Evolutionary conservation across 306 rosid species (phyloP).

Genomic region (Luffa aegyptiaca): DNA sequence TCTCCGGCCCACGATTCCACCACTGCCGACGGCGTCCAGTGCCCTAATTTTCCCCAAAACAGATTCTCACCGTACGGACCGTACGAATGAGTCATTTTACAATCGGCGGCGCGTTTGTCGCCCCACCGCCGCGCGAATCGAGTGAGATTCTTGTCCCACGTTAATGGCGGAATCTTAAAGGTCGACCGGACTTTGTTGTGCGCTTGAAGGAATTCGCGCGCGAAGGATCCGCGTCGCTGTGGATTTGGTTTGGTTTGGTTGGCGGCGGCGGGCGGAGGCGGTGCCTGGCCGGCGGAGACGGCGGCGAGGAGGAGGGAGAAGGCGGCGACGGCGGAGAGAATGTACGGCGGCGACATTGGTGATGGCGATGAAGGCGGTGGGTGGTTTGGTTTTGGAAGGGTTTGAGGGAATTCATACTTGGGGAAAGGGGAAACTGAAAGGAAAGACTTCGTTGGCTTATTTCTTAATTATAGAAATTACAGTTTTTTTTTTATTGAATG

Average conservation of each 20-base stretch:
- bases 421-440: neutral
- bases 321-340: neutral
- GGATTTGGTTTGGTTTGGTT: neutral
- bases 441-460: neutral
- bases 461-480: neutral
- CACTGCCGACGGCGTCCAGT: slow-evolving; percentile 30
- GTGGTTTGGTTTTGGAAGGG: neutral
- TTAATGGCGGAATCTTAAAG: neutral
- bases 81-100: slow-evolving; percentile 29
- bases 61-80: slow-evolving; percentile 44
- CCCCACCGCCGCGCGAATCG: slow-evolving; percentile 28
- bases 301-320: neutral
- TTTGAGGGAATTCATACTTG: neutral
- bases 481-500: neutral
- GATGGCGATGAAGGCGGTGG: neutral
- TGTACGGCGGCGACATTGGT: neutral
- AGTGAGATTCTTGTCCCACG: slow-evolving; percentile 41
- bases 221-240: neutral
- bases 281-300: too few relatives aligned
- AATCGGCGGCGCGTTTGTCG: slow-evolving; percentile 17
- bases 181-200: slow-evolving; percentile 35
- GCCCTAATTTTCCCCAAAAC: slow-evolving; percentile 34
- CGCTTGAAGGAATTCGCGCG: slow-evolving; percentile 31
- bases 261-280: neutral
- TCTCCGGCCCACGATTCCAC: slow-evolving; percentile 39